Evolutionary conservation across 306 rosid genomes (phyloP), one percentile per base, ranked within the genome.

Genomic region (Styphnolobium japonicum): DNA sequence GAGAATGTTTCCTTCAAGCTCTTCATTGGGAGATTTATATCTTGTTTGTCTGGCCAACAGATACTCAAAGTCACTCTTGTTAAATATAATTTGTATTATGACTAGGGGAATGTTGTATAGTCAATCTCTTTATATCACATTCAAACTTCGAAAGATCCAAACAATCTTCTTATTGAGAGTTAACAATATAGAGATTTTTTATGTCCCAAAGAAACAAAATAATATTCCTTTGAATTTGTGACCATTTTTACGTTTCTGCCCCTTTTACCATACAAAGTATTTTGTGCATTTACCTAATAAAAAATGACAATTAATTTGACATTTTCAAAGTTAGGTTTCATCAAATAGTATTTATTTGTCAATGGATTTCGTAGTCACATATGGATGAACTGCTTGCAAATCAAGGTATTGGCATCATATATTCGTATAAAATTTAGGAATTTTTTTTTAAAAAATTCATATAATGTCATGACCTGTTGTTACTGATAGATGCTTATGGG

Each of bases 91-190:
- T 36, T 74, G 75, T 67, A 60, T 33, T 60, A 75, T 67, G 67
- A 57, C 55, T 77, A 25, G 63, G 49, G 72, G 74, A 79, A 73
- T 79, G 75, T 71, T 86, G 87, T 83, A 80, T 76, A 80, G 81
- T 66, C 69, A 34, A 21, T 56, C 53, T 80, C 43, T 67, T 74
- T 71, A 69, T 14, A 40, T 67, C 25, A 45, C 60, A 16, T 62
- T 80, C 71, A 8, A 29, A 57, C 42, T 33, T 14, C 40, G 5
- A 29, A 39, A 79, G 60, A 68, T 78, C 51, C 62, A 16, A 19
- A 61, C 39, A 73, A 53, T 51, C 16, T 60, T 73, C 31, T 75
- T 31, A 27, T 33, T 11, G 72, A 61, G 62, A 57, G 48, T 57
- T 37, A 6, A 71, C 67, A 67, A 57, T 67, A 71, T 48, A 81